Evolutionary conservation across 768 basidiomycete species (phyloP), one percentile per base, ranked within the genome.

Genomic region (Psilocybe subaeruginosa): DNA sequence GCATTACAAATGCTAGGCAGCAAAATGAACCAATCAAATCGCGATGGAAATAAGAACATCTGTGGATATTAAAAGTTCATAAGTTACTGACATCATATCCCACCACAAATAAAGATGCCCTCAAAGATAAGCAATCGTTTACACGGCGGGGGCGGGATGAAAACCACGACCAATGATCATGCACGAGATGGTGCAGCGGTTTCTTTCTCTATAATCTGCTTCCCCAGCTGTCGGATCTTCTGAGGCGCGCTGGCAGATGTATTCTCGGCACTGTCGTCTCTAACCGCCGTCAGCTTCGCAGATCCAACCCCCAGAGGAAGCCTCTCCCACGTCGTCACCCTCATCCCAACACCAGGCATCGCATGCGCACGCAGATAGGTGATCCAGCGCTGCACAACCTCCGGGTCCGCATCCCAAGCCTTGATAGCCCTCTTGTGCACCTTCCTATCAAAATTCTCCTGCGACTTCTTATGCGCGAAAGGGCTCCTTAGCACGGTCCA

Each of bases 401-500:
- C 86, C 3, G 84, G 77, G 69, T 95, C 83, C 16, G 95, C 86
- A 74, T 99, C 97, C 82, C 85, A 99, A 0, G 95, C 92, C 74
- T 95, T 96, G 76, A 99, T 86, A 41, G 84, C 84, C 9, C 96
- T 85, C 70, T 91, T 92, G 70, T 96, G 91, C 56, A 89, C 88
- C 68, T 80, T 84, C 29, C 93, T 80, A 72, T 95, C 90, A 72
- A 97, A 99, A 76, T 98, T 99, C 79, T 99, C 95, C 75, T 98
- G 95, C 16, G 84, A 79, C 76, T 97, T 97, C 71, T 99, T 99
- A 74, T 96, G 90, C 4, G 85, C 88, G 71, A 99, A 99, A 8
- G 97, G 96, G 3, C 86, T 84, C 37, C 89, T 85, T 8, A 83
- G 81, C 16, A 97, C 95, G 0, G 97, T 97, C 88, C 92, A 93